Evolutionary conservation across 164 flowering plant species (phyloP).

Genomic region (Dillenia turbinata): DNA sequence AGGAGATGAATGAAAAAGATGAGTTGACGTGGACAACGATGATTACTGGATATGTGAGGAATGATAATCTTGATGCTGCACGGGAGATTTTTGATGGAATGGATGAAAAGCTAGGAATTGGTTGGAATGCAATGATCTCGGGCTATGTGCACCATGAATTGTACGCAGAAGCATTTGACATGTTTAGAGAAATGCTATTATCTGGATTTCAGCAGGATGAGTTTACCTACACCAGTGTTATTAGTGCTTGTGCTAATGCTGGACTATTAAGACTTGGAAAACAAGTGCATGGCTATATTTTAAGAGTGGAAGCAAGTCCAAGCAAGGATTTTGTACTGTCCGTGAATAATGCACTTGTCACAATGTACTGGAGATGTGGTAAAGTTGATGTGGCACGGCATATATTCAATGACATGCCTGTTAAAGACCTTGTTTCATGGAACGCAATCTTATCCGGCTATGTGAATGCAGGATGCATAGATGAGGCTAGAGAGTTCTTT

Average conservation of each 20-base stretch:
- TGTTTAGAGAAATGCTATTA: conserved; percentile 37
- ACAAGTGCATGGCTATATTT: conserved; percentile 43
- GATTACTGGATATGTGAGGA: conserved; percentile 71
- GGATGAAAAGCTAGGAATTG: conserved; percentile 36
- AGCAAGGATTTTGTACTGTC: conserved; percentile 21
- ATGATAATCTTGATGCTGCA: conserved; percentile 38
- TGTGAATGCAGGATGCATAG: conserved; percentile 25
- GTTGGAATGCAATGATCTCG: conserved; percentile 61
- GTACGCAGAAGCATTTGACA: conserved; percentile 30
- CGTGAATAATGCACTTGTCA: conserved; percentile 46
- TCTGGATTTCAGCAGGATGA: conserved; percentile 36
- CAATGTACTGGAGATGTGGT: conserved; percentile 45
- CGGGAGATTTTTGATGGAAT: conserved; percentile 35
- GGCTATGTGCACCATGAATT: conserved; percentile 50
- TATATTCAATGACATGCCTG: conserved; percentile 32
- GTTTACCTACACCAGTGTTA: conserved; percentile 44
- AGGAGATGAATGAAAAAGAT: conserved; percentile 51
- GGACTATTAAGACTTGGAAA: conserved; percentile 33
- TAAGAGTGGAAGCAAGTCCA: conserved; percentile 24
- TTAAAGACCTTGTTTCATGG: conserved; percentile 52
- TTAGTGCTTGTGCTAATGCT: conserved; percentile 50
- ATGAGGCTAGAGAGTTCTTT: conserved; percentile 36
- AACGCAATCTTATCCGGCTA: conserved; percentile 47
- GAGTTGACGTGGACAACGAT: conserved; percentile 76
- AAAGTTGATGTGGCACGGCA: conserved; percentile 29